phyloP scores from a whole-genome alignment of 1,284 basidiomycete genomes.

The Phellopilus nigrolimitatus region DNA sequence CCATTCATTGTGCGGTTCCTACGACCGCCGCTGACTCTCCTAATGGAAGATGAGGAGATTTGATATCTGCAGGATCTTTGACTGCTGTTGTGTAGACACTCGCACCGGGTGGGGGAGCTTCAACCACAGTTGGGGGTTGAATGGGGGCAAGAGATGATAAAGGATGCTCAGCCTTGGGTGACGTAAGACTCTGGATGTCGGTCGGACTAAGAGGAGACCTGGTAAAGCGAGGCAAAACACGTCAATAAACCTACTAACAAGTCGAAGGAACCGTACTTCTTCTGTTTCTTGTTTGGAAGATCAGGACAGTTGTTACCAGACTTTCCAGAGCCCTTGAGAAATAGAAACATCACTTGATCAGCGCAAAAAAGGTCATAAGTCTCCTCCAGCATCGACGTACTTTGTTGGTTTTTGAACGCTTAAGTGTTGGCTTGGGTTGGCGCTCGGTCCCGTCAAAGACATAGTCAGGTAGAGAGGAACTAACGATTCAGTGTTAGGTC shows the following conservation, averaged over 20 bases:
- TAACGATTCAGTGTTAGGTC: constrained; percentile 28
- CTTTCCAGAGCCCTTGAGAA: constrained; percentile 54
- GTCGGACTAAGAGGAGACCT: constrained; percentile 21
- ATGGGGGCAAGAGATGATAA: constrained; percentile 8
- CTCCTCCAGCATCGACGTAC: constrained; percentile 40
- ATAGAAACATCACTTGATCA: constrained; percentile 22
- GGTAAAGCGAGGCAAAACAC: constrained; percentile 11
- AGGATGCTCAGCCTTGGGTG: constrained; percentile 12
- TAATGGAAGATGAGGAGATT: constrained; percentile 57
- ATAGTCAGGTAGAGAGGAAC: constrained; percentile 72
- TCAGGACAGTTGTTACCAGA: constrained; percentile 62
- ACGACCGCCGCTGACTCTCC: constrained; percentile 59
- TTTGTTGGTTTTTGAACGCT: constrained; percentile 70
- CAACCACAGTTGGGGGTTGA: constrained; percentile 14
- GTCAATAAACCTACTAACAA: not conserved
- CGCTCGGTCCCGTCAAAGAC: constrained; percentile 81
- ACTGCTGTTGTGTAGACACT: constrained; percentile 35
- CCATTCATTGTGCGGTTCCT: constrained; percentile 26
- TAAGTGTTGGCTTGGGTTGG: constrained; percentile 57
- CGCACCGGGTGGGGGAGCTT: constrained; percentile 18
- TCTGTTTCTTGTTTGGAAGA: constrained; percentile 67
- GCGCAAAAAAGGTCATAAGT: constrained; percentile 22
- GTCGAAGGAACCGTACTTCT: constrained; percentile 15
- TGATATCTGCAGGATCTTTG: constrained; percentile 48
- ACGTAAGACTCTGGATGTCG: constrained; percentile 19